These are phyloP conservation scores for Lasiodiplodia theobromae DNA, from an alignment of 2,329 filamentous ascomycete genomes.

Conservation along the genomic window DNA sequence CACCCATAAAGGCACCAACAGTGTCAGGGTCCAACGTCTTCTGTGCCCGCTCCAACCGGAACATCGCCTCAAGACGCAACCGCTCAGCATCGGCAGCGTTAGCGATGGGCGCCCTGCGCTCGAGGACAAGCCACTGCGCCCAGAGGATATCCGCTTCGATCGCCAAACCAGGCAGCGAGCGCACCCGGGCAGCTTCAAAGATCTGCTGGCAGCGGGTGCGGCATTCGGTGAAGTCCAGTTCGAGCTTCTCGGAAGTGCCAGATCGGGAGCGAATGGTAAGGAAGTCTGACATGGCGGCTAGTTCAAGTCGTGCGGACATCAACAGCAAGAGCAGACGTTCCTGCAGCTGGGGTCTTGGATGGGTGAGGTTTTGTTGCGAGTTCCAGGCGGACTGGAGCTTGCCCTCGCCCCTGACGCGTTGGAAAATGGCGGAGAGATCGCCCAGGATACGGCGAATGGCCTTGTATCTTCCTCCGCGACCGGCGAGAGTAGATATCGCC, in stretches of 20 bases:
- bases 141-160: neutral
- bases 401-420: neutral
- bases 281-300: neutral
- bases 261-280: neutral
- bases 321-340: neutral
- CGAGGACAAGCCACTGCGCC: constrained; percentile 6
- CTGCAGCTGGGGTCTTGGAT: neutral
- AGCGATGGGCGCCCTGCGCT: neutral
- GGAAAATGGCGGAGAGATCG: neutral
- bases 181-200: neutral
- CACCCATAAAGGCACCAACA: neutral
- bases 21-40: neutral
- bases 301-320: neutral
- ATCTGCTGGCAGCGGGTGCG: neutral
- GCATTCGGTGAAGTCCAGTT: neutral
- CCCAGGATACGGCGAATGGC: accelerated
- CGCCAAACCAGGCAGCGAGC: neutral
- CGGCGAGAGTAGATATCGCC: neutral
- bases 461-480: neutral
- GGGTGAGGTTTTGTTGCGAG: neutral
- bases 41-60: neutral
- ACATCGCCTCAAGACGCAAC: neutral
- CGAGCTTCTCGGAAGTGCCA: neutral
- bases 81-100: neutral
- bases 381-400: neutral